phyloP scores from a whole-genome alignment of 164 flowering plant species.

The Magnolia kwangsiensis region DNA sequence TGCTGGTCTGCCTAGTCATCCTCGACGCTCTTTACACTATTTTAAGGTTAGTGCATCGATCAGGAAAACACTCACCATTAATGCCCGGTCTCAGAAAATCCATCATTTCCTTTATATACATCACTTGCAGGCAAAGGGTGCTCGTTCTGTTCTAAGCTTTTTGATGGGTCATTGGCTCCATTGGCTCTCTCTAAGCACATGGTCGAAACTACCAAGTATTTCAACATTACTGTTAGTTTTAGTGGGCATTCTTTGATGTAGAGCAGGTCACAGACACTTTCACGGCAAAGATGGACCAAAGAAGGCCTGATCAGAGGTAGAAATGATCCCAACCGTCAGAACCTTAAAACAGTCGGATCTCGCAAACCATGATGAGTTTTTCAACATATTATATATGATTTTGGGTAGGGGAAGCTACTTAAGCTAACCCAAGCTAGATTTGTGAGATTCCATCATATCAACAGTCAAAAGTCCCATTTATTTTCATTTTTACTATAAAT shows the following conservation, averaged over 20 bases:
- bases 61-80: neutral
- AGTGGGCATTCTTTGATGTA: constrained; percentile 41
- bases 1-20: constrained; percentile 92
- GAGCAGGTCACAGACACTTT: too few relatives aligned
- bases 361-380: too few relatives aligned
- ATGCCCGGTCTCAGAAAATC: neutral
- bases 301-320: too few relatives aligned
- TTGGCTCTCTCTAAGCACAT: constrained; percentile 82
- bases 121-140: constrained; percentile 77
- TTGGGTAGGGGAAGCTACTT: too few relatives aligned
- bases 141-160: constrained; percentile 95
- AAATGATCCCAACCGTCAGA: too few relatives aligned
- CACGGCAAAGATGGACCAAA: too few relatives aligned
- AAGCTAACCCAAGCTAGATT: too few relatives aligned
- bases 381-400: too few relatives aligned
- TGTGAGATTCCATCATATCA: too few relatives aligned
- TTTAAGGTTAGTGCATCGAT: constrained; percentile 67
- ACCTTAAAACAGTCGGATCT: too few relatives aligned
- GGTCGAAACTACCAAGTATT: constrained; percentile 75
- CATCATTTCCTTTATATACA: neutral
- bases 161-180: constrained; percentile 57
- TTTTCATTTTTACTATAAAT: too few relatives aligned
- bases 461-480: too few relatives aligned
- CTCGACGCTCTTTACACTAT: constrained; percentile 79
- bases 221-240: constrained; percentile 95